Percentiles rank a stretch among this genome's conserved stretches.
phyloP scores from a whole-genome alignment of 2,329 filamentous ascomycete species.

The Coniochaeta hoffmannii region DNA sequence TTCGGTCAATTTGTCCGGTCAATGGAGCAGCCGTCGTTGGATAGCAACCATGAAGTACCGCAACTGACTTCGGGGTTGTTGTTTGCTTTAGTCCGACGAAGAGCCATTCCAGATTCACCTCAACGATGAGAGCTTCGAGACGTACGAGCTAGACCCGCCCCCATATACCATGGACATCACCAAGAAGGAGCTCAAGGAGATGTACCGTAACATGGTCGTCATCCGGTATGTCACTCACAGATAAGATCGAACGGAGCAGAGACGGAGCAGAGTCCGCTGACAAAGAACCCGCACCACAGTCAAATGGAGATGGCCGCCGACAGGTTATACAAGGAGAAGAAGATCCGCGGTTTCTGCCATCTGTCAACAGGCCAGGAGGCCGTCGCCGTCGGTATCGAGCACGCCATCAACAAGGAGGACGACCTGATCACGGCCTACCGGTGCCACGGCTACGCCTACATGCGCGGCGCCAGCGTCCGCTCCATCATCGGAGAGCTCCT shows the following conservation, averaged over 20 bases:
- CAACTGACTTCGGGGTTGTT: neutral
- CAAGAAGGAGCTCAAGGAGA: slow-evolving; percentile 97
- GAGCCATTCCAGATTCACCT: slow-evolving; percentile 87
- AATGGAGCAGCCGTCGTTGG: slow-evolving; percentile 5
- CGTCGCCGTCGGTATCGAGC: slow-evolving; percentile 93
- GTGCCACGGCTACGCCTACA: slow-evolving; percentile 96
- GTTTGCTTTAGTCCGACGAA: slow-evolving; percentile 66
- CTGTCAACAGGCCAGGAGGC: slow-evolving; percentile 97
- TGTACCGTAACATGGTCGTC: slow-evolving; percentile 97
- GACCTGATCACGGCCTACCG: slow-evolving; percentile 97
- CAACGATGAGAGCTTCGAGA: slow-evolving; percentile 98
- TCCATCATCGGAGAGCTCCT: slow-evolving; percentile 95
- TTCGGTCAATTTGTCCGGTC: neutral
- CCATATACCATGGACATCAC: slow-evolving; percentile 87
- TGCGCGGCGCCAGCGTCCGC: slow-evolving; percentile 86
- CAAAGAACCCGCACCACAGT: slow-evolving; percentile 45
- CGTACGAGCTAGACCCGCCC: slow-evolving; percentile 95
- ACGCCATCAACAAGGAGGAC: slow-evolving; percentile 85
- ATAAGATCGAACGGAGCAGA: neutral
- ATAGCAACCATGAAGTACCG: slow-evolving; percentile 2
- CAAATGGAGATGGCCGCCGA: slow-evolving; percentile 99
- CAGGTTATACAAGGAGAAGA: slow-evolving; percentile 99
- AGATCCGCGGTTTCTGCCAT: slow-evolving; percentile 99
- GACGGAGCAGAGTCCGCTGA: neutral
- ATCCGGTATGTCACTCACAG: slow-evolving; percentile 60